These are phyloP conservation scores for Lasiosphaeria hispida DNA, from an alignment of 495 filamentous ascomycete genomes.

Conservation along the genomic window DNA sequence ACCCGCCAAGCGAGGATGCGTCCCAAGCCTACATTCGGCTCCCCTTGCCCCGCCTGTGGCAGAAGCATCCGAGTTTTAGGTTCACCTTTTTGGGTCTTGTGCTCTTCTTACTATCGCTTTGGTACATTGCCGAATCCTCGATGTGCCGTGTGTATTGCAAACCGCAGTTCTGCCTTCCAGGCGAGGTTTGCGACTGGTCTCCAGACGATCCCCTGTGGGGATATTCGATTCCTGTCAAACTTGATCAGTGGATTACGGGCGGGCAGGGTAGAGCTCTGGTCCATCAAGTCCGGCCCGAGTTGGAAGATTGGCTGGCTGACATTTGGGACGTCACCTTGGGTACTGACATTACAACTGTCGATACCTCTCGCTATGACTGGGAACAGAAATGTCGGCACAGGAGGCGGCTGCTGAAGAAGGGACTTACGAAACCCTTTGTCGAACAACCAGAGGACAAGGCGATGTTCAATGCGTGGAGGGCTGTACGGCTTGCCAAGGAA, in stretches of 20 bases:
- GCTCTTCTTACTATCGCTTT: conserved; percentile 45
- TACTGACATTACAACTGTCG: conserved; percentile 36
- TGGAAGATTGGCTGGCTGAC: conserved; percentile 42
- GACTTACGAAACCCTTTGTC: conserved; percentile 30
- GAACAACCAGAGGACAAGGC: conserved; percentile 33
- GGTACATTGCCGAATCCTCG: conserved; percentile 58
- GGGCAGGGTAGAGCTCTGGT: conserved; percentile 36
- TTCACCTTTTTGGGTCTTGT: conserved; percentile 59
- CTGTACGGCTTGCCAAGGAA: conserved; percentile 34
- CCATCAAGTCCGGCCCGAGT: conserved; percentile 30
- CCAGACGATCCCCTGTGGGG: conserved; percentile 52
- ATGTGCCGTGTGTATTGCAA: conserved; percentile 65
- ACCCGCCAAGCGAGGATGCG: background rate
- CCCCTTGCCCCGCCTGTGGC: conserved; percentile 60
- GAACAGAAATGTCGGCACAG: conserved; percentile 35
- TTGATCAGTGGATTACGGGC: conserved; percentile 54
- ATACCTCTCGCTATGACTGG: conserved; percentile 29
- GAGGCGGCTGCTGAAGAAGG: conserved; percentile 42
- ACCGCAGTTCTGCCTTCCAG: conserved; percentile 48
- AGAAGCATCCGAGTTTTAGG: conserved; percentile 41
- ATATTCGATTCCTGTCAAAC: conserved; percentile 52
- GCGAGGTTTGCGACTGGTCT: conserved; percentile 45
- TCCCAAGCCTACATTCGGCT: conserved; percentile 40
- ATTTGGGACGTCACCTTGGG: conserved; percentile 39
- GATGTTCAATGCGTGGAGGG: conserved; percentile 33